A percentile compares a stretch with the other conserved stretches of the same genome.
Conservation (phyloP, 306 rosid species). For the Prinsepia uniflora region DNA sequence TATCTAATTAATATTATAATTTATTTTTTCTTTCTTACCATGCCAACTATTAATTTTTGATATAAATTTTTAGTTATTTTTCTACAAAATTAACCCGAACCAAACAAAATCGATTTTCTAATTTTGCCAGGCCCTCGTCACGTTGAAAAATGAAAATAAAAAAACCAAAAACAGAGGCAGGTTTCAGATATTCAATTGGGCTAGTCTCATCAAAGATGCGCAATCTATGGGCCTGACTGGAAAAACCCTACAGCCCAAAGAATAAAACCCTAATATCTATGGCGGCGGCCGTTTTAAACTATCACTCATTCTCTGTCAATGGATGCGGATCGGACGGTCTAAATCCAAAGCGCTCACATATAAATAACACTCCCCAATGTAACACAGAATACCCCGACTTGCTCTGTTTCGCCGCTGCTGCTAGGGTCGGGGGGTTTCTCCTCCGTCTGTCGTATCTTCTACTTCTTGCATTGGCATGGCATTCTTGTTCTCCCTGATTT, state of each 20-base stretch:
- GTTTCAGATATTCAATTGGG: background rate
- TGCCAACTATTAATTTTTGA: too few species aligned
- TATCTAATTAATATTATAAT: too few species aligned
- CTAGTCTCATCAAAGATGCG: background rate
- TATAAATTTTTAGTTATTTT: too few species aligned
- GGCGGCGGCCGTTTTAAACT: background rate
- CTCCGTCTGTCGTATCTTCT: too few species aligned
- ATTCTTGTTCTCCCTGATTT: background rate
- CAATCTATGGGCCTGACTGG: background rate
- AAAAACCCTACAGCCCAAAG: background rate
- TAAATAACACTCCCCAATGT: background rate
- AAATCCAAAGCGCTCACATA: background rate
- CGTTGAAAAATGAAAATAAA: too few species aligned
- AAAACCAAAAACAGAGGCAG: background rate
- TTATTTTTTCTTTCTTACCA: too few species aligned
- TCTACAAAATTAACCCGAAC: too few species aligned
- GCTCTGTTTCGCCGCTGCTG: background rate
- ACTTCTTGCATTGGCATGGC: background rate
- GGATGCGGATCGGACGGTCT: slow-evolving; percentile 8
- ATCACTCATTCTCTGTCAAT: slow-evolving; percentile 1
- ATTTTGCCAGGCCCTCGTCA: too few species aligned
- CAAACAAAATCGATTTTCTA: too few species aligned
- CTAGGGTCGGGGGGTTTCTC: background rate
- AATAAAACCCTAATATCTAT: background rate
- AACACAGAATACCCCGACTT: too few species aligned